Evolutionary conservation across 805 yeast species (phyloP).

Genomic region (Teunomyces tritomae): DNA sequence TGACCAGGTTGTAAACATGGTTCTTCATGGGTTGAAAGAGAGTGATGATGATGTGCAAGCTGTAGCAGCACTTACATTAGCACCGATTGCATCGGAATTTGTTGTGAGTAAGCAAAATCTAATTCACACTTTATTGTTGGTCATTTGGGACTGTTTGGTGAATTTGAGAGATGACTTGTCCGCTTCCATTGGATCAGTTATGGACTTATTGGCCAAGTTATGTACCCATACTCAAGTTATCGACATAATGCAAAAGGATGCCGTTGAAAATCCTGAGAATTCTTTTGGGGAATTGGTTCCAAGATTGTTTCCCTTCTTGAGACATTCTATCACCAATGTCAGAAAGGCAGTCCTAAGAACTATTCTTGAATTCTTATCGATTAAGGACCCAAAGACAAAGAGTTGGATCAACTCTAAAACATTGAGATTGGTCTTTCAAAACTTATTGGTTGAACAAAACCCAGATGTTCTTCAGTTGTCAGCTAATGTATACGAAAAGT

Average conservation of each 20-base stretch:
- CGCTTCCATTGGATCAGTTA: slow-evolving; percentile 92
- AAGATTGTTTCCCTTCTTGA: slow-evolving; percentile 81
- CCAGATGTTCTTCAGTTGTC: slow-evolving; percentile 65
- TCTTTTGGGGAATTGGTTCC: slow-evolving; percentile 82
- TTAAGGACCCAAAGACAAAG: slow-evolving; percentile 48
- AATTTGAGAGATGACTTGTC: slow-evolving; percentile 88
- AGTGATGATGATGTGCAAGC: slow-evolving; percentile 95
- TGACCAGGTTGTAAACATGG: slow-evolving; percentile 76
- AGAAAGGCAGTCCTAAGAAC: slow-evolving; percentile 85
- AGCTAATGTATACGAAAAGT: slow-evolving; percentile 52
- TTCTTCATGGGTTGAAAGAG: slow-evolving; percentile 73
- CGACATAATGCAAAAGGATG: slow-evolving; percentile 63
- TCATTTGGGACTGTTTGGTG: slow-evolving; percentile 88
- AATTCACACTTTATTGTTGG: slow-evolving; percentile 51
- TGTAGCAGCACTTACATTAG: slow-evolving; percentile 88
- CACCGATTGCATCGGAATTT: slow-evolving; percentile 88
- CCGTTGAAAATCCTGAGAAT: slow-evolving; percentile 39
- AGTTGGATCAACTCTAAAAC: slow-evolving; percentile 78
- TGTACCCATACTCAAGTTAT: slow-evolving; percentile 81
- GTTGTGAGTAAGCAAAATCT: slow-evolving; percentile 59
- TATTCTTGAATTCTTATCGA: slow-evolving; percentile 67
- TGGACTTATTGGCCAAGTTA: slow-evolving; percentile 86
- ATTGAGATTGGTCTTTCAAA: slow-evolving; percentile 78
- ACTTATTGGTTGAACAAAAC: slow-evolving; percentile 86
- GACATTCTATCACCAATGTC: slow-evolving; percentile 91